A percentile compares a stretch with the other conserved stretches of the same genome.
These are phyloP conservation scores for Calvatia gigantea DNA, from an alignment of 768 basidiomycete species.

Conservation along the genomic window DNA sequence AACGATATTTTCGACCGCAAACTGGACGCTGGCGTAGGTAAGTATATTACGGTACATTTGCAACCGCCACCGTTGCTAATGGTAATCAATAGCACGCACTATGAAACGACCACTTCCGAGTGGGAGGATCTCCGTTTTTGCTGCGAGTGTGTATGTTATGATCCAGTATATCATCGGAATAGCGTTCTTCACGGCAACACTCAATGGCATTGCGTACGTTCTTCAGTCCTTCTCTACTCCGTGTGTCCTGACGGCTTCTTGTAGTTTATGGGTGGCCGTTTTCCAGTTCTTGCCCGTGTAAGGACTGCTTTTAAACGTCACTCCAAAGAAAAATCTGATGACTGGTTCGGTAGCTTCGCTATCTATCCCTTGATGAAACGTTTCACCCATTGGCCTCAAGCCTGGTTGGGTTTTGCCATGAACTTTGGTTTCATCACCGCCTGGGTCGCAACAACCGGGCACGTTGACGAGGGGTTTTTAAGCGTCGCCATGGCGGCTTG, in stretches of 20 bases:
- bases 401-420: constrained; percentile 59
- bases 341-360: constrained; percentile 27
- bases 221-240: neutral
- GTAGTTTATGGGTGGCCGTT: constrained; percentile 37
- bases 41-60: constrained; percentile 14
- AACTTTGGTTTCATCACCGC: constrained; percentile 50
- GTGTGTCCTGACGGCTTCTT: constrained; percentile 15
- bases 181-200: constrained; percentile 33
- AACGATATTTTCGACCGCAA: constrained; percentile 55
- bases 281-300: constrained; percentile 46
- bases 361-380: constrained; percentile 55
- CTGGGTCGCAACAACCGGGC: constrained; percentile 39
- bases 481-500: constrained; percentile 33
- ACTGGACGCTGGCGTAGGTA: constrained; percentile 51
- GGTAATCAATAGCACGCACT: constrained; percentile 37
- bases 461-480: constrained; percentile 29
- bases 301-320: constrained; percentile 13
- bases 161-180: constrained; percentile 39
- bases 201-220: constrained; percentile 32
- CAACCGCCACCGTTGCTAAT: neutral
- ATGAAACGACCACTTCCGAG: constrained; percentile 45
- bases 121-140: constrained; percentile 41
- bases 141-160: constrained; percentile 36
- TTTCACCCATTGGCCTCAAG: constrained; percentile 58
- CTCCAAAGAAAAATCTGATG: neutral